Evolutionary conservation across 495 filamentous ascomycete genomes (phyloP).

Genomic region (Evansstolkia leycettana): DNA sequence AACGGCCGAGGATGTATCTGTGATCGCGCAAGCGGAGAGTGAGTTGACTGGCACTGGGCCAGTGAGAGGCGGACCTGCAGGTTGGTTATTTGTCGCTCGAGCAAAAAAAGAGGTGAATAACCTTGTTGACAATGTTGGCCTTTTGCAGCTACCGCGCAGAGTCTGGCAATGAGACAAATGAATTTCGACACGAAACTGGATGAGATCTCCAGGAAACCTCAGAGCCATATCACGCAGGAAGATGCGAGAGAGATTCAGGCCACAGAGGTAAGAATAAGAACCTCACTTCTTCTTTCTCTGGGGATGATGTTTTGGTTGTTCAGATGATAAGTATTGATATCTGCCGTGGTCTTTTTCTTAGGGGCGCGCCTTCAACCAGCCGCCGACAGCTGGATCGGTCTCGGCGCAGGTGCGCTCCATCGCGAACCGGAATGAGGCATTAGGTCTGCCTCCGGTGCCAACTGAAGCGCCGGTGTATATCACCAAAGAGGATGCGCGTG

Average conservation of each 20-base stretch:
- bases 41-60: constrained; percentile 31
- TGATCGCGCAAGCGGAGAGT: constrained; percentile 24
- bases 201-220: constrained; percentile 19
- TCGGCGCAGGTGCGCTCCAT: constrained; percentile 22
- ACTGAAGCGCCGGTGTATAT: constrained; percentile 15
- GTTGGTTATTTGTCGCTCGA: constrained; percentile 10
- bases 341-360: constrained; percentile 5
- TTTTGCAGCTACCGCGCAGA: constrained; percentile 19
- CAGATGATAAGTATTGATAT: neutral
- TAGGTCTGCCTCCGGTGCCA: constrained; percentile 12
- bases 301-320: neutral
- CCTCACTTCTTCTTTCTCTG: neutral
- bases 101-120: constrained; percentile 1
- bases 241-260: constrained; percentile 23
- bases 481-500: constrained; percentile 23
- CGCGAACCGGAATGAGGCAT: constrained; percentile 23
- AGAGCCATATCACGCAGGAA: constrained; percentile 18
- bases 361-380: constrained; percentile 24
- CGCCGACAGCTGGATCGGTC: constrained; percentile 18
- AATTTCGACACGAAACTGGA: constrained; percentile 27
- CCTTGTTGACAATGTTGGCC: neutral
- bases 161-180: constrained; percentile 23
- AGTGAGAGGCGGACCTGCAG: constrained; percentile 44
- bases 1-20: constrained; percentile 19
- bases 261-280: constrained; percentile 12